A percentile compares a stretch with the other conserved stretches of the same genome.
Evolutionary conservation across 371 early-diverging fungal genomes (phyloP).

Genomic region (Actinomucor elegans): DNA sequence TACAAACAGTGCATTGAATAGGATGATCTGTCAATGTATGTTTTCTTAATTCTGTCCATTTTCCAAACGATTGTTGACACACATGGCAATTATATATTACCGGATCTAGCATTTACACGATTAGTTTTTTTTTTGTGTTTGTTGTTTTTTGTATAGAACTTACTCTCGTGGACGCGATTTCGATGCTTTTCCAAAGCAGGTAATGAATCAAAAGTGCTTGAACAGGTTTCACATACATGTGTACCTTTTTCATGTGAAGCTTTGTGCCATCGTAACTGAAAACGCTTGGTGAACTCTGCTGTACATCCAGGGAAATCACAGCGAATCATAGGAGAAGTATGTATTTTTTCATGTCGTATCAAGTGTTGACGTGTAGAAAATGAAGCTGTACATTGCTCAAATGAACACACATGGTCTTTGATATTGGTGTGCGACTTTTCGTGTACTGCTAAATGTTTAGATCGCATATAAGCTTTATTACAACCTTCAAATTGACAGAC

Average conservation of each 20-base stretch:
- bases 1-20: constrained; percentile 49
- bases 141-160: not conserved
- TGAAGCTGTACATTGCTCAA: constrained; percentile 32
- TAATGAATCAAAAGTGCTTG: constrained; percentile 47
- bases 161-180: constrained; percentile 53
- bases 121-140: no score
- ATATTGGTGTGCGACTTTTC: constrained; percentile 49
- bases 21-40: constrained; percentile 57
- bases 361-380: constrained; percentile 47
- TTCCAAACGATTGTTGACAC: constrained; percentile 49
- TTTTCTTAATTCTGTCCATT: constrained; percentile 63
- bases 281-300: constrained; percentile 54
- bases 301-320: constrained; percentile 58
- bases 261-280: constrained; percentile 56
- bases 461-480: constrained; percentile 53
- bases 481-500: constrained; percentile 56
- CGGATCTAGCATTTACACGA: no score
- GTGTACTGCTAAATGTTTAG: constrained; percentile 61
- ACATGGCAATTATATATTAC: constrained; percentile 56
- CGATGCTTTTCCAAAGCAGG: constrained; percentile 58
- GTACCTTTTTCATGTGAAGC: constrained; percentile 39
- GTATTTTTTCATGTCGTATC: constrained; percentile 46
- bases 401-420: constrained; percentile 39
- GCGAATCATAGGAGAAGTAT: constrained; percentile 28
- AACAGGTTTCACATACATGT: constrained; percentile 39